These are phyloP conservation scores for Yamadazyma taylorii DNA, from an alignment of 1,139 yeast species.

Conservation along the genomic window DNA sequence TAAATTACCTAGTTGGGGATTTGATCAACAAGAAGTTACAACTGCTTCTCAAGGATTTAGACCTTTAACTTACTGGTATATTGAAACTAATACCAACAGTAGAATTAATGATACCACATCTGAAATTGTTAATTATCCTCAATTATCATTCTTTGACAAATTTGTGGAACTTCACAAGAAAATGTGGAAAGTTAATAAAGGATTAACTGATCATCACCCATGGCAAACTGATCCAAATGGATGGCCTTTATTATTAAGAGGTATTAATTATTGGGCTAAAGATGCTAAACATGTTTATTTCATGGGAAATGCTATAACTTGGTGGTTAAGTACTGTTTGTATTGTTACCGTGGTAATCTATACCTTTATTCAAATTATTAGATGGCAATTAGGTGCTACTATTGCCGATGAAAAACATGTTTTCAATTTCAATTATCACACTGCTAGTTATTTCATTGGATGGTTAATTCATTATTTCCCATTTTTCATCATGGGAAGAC, in stretches of 20 bases:
- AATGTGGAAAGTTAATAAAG: slow-evolving; percentile 92
- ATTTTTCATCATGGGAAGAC: slow-evolving; percentile 91
- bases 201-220: slow-evolving; percentile 78
- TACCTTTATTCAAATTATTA: slow-evolving; percentile 54
- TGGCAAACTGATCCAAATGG: slow-evolving; percentile 86
- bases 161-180: slow-evolving; percentile 74
- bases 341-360: slow-evolving; percentile 56
- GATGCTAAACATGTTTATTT: slow-evolving; percentile 79
- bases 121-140: slow-evolving; percentile 55
- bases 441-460: slow-evolving; percentile 68
- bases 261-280: slow-evolving; percentile 91
- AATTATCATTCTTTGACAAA: slow-evolving; percentile 65
- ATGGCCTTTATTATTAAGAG: slow-evolving; percentile 89
- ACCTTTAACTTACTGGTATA: slow-evolving; percentile 79
- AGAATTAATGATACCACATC: slow-evolving; percentile 22
- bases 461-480: slow-evolving; percentile 87
- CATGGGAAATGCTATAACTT: slow-evolving; percentile 84
- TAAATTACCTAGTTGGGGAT: slow-evolving; percentile 94
- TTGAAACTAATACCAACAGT: slow-evolving; percentile 70
- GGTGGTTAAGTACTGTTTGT: slow-evolving; percentile 80
- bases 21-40: slow-evolving; percentile 95
- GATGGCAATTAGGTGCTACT: slow-evolving; percentile 72
- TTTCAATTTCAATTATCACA: slow-evolving; percentile 70
- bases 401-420: slow-evolving; percentile 55
- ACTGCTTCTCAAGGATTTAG: slow-evolving; percentile 81